These are phyloP conservation scores for Calophaca sinica DNA, from an alignment of 306 rosid genomes.

Conservation along the genomic window DNA sequence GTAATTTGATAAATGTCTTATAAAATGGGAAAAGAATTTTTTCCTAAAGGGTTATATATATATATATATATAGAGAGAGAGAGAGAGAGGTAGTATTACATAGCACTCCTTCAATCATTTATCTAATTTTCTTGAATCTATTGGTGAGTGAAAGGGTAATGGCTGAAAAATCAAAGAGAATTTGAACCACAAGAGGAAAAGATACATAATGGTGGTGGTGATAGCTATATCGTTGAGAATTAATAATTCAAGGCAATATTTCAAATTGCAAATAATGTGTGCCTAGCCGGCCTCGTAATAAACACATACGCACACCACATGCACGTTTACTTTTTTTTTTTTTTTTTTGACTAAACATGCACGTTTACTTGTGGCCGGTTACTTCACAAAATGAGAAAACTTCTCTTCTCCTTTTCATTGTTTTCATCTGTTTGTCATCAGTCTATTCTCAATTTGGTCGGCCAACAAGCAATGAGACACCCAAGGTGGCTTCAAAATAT, in stretches of 20 bases:
- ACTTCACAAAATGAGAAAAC: constrained; percentile 38
- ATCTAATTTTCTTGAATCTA: too few relatives aligned
- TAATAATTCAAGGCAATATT: neutral
- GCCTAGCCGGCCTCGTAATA: constrained; percentile 53
- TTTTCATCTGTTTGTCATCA: constrained; percentile 51
- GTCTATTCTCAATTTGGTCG: constrained; percentile 50
- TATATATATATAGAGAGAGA: too few relatives aligned
- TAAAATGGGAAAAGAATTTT: too few relatives aligned
- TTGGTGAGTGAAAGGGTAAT: neutral
- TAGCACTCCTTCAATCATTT: too few relatives aligned
- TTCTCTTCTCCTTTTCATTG: constrained; percentile 17
- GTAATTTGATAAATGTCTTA: too few relatives aligned
- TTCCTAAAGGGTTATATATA: too few relatives aligned
- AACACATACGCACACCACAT: constrained; percentile 9
- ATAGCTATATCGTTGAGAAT: constrained; percentile 25
- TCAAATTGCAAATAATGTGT: constrained; percentile 30
- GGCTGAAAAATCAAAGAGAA: constrained; percentile 36
- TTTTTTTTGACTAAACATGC: too few relatives aligned
- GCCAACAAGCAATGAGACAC: constrained; percentile 70
- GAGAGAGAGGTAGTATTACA: too few relatives aligned
- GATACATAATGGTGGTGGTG: constrained; percentile 27
- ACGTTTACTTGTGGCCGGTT: constrained; percentile 41
- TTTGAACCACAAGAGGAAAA: constrained; percentile 14
- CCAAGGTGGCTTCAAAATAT: constrained; percentile 42
- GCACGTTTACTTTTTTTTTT: neutral